Evolutionary conservation across 176 grass and related monocot species (phyloP), one percentile per base, ranked within the genome.

Genomic region (Zizania latifolia): DNA sequence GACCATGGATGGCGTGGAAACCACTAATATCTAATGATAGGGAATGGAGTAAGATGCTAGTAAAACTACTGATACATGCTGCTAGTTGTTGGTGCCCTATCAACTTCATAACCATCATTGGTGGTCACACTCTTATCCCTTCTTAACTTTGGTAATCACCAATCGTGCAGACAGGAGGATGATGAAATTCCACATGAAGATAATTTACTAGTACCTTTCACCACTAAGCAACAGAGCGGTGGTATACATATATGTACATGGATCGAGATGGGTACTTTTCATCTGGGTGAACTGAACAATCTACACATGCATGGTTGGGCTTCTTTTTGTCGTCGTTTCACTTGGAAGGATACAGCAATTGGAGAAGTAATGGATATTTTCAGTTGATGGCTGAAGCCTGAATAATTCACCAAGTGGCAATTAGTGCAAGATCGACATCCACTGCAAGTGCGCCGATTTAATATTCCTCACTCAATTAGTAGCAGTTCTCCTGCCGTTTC

Each of bases 11-110:
- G 70, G 38, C 40, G 83, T 85, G 83, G 61, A 27, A 81, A 21
- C 84, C 84, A 86, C 77, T 70, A 32, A 62, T 31, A 60, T 40
- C 50, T 58, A 74, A 80, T 68, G 51, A 68, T 61, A 74, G 62
- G 28, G 70, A 74, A 67, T 62, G 24, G 53, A 61, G 84, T 62
- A 69, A 62, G 13, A 60, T 35, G 54, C 60, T 46, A 39, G 41
- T 48, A 56, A 67, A 75, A 86, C 37, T 55, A 31, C 28, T 48
- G 23, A 22, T 39, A 9, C 55, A 37, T 78, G 9, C 19, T 58
- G 23, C 17, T 46, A 68, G 6, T 37, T 74, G 79, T 12, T 43
- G 70, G 44, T 82, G 70, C 59, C 32, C 23, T 66, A 66, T 74
- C 70, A 65, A 74, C 70, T 65, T 65, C 70, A 55, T 19, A 26